phyloP scores from a whole-genome alignment of 1,284 basidiomycete genomes.

The Gomphus bonarii region DNA sequence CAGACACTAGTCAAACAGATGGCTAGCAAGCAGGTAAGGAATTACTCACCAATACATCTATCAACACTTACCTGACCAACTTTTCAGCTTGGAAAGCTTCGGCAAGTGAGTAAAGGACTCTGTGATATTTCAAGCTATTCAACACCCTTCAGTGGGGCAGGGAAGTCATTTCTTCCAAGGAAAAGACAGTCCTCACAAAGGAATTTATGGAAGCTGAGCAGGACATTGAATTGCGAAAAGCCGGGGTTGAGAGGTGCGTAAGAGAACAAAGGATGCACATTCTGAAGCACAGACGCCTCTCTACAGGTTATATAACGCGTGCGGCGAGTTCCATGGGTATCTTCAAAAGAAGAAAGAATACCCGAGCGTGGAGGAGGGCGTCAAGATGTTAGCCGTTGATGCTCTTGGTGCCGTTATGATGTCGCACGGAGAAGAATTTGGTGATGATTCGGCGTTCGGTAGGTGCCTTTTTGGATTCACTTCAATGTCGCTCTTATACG shows the following conservation, averaged over 20 bases:
- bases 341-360: constrained; percentile 59
- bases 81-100: constrained; percentile 50
- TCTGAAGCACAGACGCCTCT: neutral
- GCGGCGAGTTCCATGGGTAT: constrained; percentile 48
- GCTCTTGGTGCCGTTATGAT: constrained; percentile 80
- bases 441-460: constrained; percentile 64
- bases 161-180: constrained; percentile 61
- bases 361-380: constrained; percentile 44
- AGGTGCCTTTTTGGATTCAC: constrained; percentile 16
- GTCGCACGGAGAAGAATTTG: constrained; percentile 72
- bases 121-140: constrained; percentile 19
- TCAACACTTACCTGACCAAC: neutral
- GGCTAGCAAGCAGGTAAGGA: constrained; percentile 47
- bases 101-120: constrained; percentile 35
- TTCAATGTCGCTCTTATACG: neutral
- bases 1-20: constrained; percentile 21
- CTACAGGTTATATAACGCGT: constrained; percentile 47
- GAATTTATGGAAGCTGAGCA: constrained; percentile 60
- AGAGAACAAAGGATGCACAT: neutral
- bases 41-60: neutral
- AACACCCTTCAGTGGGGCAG: constrained; percentile 53
- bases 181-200: constrained; percentile 53
- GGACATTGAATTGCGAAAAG: constrained; percentile 57
- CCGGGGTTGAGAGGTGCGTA: constrained; percentile 51
- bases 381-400: constrained; percentile 64